phyloP scores from a whole-genome alignment of 106 monocot genomes.

The Dendrobium catenatum region DNA sequence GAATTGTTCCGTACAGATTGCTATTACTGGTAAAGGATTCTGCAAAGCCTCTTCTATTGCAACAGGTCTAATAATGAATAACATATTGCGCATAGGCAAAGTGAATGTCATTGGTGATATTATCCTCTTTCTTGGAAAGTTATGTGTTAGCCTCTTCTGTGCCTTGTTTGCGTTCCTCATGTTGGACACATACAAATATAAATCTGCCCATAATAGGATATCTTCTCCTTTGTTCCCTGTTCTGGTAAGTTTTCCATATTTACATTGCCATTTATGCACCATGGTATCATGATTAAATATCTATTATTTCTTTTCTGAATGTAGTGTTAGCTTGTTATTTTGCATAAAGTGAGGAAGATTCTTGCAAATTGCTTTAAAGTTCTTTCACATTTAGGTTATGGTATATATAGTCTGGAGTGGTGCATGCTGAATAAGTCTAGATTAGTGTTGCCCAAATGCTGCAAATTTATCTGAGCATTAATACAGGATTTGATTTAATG shows the following conservation, averaged over 20 bases:
- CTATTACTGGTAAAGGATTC: constrained; percentile 97
- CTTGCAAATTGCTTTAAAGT: background rate
- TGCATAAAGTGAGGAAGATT: background rate
- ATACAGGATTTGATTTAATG: no score
- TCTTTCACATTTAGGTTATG: background rate
- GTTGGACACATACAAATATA: constrained; percentile 93
- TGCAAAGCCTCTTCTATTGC: constrained; percentile 83
- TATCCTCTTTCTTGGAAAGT: constrained; percentile 92
- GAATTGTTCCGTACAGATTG: constrained; percentile 48
- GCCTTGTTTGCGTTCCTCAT: constrained; percentile 92
- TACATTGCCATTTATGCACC: background rate
- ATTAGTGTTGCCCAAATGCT: background rate
- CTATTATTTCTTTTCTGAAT: background rate
- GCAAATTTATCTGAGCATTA: no score
- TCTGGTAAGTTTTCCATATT: constrained; percentile 46
- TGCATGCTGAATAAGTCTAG: background rate
- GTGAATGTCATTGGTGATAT: constrained; percentile 98
- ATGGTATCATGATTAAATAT: background rate
- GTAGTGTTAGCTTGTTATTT: background rate
- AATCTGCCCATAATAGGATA: constrained; percentile 86
- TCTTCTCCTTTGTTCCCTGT: constrained; percentile 97
- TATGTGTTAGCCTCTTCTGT: constrained; percentile 90
- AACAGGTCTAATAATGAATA: constrained; percentile 92
- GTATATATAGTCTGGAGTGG: background rate
- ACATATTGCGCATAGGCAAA: constrained; percentile 97